Evolutionary conservation across 2,329 filamentous ascomycete species (phyloP).

Genomic region (Scedosporium apiospermum): DNA sequence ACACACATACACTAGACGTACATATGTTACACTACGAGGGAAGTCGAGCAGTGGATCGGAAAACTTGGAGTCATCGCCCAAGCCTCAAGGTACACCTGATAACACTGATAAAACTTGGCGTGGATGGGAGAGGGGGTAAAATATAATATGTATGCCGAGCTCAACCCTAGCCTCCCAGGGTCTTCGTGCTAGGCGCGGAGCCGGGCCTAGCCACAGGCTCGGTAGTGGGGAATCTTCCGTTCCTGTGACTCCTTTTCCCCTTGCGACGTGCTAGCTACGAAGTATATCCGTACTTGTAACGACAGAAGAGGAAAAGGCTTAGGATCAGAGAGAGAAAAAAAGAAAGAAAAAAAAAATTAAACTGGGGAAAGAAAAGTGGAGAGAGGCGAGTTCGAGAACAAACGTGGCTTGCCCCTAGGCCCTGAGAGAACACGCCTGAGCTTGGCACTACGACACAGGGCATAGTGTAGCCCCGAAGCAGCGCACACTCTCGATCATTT

Average conservation of each 20-base stretch:
- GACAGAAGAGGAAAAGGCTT: not conserved
- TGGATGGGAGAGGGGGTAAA: too few relatives aligned
- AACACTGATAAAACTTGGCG: too few relatives aligned
- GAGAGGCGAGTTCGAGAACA: not conserved
- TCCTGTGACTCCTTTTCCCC: not conserved
- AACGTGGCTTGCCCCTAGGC: not conserved
- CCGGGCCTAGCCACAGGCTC: not conserved
- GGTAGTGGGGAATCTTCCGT: not conserved
- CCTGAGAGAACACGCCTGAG: not conserved
- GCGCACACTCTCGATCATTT: too few relatives aligned
- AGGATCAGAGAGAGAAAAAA: not conserved
- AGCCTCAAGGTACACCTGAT: too few relatives aligned
- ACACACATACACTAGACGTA: not conserved
- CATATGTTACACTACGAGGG: not conserved
- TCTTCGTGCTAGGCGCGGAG: not conserved
- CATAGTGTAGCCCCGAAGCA: too few relatives aligned
- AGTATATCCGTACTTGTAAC: not conserved
- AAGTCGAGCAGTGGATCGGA: too few relatives aligned
- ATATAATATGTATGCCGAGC: not conserved
- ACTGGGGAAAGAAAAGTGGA: not conserved
- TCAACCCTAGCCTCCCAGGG: not conserved
- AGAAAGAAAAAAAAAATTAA: not conserved
- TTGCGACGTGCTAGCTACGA: not conserved
- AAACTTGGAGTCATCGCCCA: too few relatives aligned
- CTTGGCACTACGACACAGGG: not conserved